phyloP scores from a whole-genome alignment of 1,284 basidiomycete genomes.

The Ustanciosporium gigantosporum region DNA sequence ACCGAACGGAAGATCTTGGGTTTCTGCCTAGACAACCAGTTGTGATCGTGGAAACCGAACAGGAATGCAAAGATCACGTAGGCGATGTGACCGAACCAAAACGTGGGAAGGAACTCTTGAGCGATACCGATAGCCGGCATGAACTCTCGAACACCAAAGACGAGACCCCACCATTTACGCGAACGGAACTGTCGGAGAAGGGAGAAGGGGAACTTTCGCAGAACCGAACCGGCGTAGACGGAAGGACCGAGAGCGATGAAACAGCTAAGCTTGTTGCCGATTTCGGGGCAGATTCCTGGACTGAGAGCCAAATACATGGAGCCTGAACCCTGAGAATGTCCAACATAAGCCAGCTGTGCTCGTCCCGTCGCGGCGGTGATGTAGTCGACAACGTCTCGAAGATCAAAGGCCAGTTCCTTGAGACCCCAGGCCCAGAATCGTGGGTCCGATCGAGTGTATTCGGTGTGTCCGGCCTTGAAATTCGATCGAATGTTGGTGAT shows the following conservation, averaged over 20 bases:
- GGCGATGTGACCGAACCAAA: constrained; percentile 56
- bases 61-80: constrained; percentile 57
- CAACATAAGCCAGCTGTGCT: constrained; percentile 54
- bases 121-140: constrained; percentile 54
- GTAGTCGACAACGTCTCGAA: constrained; percentile 57
- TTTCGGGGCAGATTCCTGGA: constrained; percentile 53
- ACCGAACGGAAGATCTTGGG: constrained; percentile 59
- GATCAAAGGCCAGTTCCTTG: constrained; percentile 58
- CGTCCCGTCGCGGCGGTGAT: constrained; percentile 50
- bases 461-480: constrained; percentile 56
- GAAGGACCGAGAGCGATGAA: constrained; percentile 58
- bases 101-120: constrained; percentile 52
- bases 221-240: constrained; percentile 57
- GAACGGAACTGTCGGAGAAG: constrained; percentile 54
- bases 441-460: constrained; percentile 53
- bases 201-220: constrained; percentile 57
- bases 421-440: constrained; percentile 61
- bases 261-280: constrained; percentile 54
- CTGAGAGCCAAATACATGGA: constrained; percentile 59
- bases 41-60: constrained; percentile 59
- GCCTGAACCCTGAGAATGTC: constrained; percentile 59
- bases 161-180: constrained; percentile 55
- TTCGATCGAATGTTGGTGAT: constrained; percentile 59
- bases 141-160: constrained; percentile 57
- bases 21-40: constrained; percentile 56